Percentiles rank a stretch among this genome's conserved stretches.
Conservation (phyloP, 495 filamentous ascomycete species). For the Apodospora peruviana region DNA sequence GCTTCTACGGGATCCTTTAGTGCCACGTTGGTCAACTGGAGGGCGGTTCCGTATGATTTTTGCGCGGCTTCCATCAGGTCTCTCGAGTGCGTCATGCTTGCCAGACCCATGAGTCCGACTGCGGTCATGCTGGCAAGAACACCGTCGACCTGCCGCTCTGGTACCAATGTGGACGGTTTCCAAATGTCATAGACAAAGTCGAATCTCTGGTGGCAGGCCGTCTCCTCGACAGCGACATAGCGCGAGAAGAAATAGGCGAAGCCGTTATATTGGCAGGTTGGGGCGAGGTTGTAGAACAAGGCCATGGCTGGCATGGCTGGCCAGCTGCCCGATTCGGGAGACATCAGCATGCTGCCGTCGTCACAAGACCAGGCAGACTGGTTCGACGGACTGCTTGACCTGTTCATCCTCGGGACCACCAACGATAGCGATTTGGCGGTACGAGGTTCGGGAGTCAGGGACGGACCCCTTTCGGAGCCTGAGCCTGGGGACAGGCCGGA, state of each 20-base stretch:
- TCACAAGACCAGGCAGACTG: conserved; percentile 15
- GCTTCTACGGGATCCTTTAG: conserved; percentile 48
- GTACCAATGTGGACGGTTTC: conserved; percentile 22
- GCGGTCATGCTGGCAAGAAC: conserved; percentile 42
- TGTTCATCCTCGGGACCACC: conserved; percentile 13
- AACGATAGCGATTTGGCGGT: conserved; percentile 11
- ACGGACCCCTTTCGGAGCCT: conserved; percentile 13
- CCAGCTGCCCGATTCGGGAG: conserved; percentile 31
- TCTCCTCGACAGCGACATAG: conserved; percentile 31
- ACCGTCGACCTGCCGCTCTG: conserved; percentile 24
- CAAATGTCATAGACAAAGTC: conserved; percentile 36
- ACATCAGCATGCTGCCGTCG: conserved; percentile 23
- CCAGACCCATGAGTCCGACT: conserved; percentile 44
- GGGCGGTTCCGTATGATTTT: conserved; percentile 42
- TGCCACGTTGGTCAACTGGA: conserved; percentile 47
- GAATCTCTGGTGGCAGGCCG: conserved; percentile 33
- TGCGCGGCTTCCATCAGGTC: conserved; percentile 38
- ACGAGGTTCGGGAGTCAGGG: conserved; percentile 22
- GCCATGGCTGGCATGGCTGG: conserved; percentile 27
- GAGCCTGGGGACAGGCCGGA: conserved; percentile 13
- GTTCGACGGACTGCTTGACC: conserved; percentile 10
- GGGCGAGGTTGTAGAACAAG: conserved; percentile 24
- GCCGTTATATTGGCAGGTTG: conserved; percentile 29
- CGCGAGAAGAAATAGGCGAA: conserved; percentile 36
- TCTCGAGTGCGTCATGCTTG: conserved; percentile 32